Evolutionary conservation across 768 basidiomycete genomes (phyloP).

Genomic region (Mycena maculata): DNA sequence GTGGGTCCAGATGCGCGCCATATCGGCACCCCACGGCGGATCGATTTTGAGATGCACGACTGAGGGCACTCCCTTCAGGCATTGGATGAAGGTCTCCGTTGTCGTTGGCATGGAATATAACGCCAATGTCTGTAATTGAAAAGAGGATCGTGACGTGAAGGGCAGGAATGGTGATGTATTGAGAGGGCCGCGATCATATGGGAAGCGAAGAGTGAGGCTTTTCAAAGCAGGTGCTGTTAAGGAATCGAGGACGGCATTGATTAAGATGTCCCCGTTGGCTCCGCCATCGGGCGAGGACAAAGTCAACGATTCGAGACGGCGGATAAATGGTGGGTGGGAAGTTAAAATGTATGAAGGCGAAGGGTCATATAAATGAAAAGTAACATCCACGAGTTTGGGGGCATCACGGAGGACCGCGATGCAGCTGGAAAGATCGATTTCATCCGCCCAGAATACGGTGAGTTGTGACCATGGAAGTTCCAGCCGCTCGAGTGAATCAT

Average conservation of each 20-base stretch:
- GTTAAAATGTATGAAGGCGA: neutral
- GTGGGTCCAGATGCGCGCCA: neutral
- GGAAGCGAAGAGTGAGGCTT: neutral
- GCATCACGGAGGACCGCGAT: neutral
- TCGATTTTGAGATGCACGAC: conserved; percentile 1
- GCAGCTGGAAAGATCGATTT: neutral
- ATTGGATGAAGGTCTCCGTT: neutral
- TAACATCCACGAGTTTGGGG: neutral
- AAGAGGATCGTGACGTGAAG: neutral
- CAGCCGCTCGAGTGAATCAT: neutral
- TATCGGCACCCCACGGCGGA: neutral
- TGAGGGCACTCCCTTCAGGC: neutral
- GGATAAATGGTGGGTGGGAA: neutral
- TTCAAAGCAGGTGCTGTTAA: conserved; percentile 15
- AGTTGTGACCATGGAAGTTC: conserved; percentile 7
- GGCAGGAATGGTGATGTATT: neutral
- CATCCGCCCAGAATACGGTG: neutral
- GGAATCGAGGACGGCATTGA: neutral
- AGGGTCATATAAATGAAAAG: neutral
- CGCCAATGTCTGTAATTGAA: neutral
- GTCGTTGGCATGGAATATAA: neutral
- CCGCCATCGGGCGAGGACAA: too few species aligned
- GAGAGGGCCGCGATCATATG: too few species aligned
- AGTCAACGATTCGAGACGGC: conserved; percentile 3
- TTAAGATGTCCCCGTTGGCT: neutral